Conservation (phyloP, 306 rosid genomes). For the Prunus kanzakura region DNA sequence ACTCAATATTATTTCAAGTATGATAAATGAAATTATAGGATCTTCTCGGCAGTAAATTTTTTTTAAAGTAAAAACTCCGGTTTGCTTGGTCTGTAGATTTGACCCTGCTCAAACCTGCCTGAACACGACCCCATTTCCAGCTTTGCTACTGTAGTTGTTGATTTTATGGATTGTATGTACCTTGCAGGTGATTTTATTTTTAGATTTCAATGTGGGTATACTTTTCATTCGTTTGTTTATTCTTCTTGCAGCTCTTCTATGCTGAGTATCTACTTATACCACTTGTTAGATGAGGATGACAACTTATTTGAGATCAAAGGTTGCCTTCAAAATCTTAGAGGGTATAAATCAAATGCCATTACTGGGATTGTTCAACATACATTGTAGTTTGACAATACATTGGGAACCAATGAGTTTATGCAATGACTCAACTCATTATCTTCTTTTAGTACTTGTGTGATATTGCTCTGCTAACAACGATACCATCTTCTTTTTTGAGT, state of each 20-base stretch:
- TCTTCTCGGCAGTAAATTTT: no score
- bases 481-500: no score
- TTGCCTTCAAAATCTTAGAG: neutral
- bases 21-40: no score
- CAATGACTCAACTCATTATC: neutral
- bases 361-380: neutral
- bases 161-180: neutral
- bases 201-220: neutral
- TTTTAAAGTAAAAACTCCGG: neutral
- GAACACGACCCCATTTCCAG: neutral
- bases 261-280: constrained; percentile 89
- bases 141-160: neutral
- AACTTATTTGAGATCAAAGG: neutral
- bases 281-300: constrained; percentile 57
- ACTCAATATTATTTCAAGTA: no score
- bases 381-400: neutral
- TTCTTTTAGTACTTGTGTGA: neutral
- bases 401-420: neutral
- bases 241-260: constrained; percentile 73
- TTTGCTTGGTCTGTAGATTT: neutral
- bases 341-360: neutral
- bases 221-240: constrained; percentile 12
- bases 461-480: neutral
- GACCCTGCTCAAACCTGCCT: neutral
- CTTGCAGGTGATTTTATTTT: neutral